Percentiles rank a stretch among this genome's conserved stretches.
Evolutionary conservation across 2,329 filamentous ascomycete species (phyloP).

Genomic region (Fusarium sp.): DNA sequence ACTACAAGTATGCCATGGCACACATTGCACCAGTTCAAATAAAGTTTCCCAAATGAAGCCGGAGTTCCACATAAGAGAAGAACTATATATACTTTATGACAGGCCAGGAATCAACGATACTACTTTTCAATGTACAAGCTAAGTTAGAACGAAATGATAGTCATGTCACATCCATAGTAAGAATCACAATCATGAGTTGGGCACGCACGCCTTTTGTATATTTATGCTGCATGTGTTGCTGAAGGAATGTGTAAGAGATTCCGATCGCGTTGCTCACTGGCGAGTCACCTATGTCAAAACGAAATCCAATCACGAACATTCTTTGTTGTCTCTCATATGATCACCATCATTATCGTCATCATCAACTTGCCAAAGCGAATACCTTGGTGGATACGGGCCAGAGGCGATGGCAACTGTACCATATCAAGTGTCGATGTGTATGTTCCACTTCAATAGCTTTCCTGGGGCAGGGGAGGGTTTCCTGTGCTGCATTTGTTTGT

Average conservation of each 20-base stretch:
- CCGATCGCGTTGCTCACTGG: constrained; percentile 3
- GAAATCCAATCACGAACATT: constrained; percentile 16
- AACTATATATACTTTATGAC: neutral
- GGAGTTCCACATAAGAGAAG: neutral
- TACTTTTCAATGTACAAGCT: neutral
- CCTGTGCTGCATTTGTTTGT: neutral
- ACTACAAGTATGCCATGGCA: neutral
- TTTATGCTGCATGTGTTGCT: constrained; percentile 22
- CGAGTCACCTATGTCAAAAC: constrained; percentile 18
- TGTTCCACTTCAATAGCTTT: neutral
- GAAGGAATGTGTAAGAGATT: constrained; percentile 33
- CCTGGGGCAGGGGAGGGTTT: neutral
- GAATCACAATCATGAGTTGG: neutral
- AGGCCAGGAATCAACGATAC: neutral
- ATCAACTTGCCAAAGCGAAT: neutral
- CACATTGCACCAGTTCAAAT: neutral
- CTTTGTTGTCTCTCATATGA: constrained; percentile 18
- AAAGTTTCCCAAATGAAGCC: neutral
- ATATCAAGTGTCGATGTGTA: neutral
- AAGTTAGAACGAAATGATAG: neutral
- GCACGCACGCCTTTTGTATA: constrained; percentile 9
- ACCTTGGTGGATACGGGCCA: neutral
- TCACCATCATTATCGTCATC: constrained; percentile 20
- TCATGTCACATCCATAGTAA: constrained; percentile 5
- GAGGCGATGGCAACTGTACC: neutral